Percentiles rank a stretch among this genome's conserved stretches.
Conservation (phyloP, 495 filamentous ascomycete genomes). For the Neurospora sp. region DNA sequence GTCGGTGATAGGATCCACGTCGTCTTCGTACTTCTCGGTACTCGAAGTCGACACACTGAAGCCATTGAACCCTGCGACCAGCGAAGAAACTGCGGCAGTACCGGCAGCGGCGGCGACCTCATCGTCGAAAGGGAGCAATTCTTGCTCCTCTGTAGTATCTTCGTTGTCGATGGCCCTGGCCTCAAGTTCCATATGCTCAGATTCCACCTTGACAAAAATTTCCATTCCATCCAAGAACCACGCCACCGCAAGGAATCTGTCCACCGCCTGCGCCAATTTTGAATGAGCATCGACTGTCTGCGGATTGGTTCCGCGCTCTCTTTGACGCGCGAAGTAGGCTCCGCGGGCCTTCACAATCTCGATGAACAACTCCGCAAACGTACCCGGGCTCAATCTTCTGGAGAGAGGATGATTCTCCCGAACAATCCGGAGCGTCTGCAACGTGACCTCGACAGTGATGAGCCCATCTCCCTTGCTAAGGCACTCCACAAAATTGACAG, state of each 20-base stretch:
- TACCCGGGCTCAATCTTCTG: neutral
- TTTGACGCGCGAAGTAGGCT: neutral
- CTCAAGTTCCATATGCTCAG: neutral
- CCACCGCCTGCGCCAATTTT: neutral
- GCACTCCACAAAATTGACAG: neutral
- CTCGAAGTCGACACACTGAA: neutral
- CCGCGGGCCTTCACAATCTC: neutral
- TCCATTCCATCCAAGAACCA: neutral
- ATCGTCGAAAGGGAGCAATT: neutral
- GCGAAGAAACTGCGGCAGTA: neutral
- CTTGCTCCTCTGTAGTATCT: no score
- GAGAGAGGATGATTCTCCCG: neutral
- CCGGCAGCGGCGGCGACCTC: no score
- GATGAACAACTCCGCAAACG: neutral
- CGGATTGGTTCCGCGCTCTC: no score
- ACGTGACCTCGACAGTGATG: neutral
- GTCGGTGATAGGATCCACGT: neutral
- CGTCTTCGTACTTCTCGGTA: neutral
- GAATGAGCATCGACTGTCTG: no score
- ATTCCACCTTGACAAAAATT: neutral
- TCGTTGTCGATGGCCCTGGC: no score
- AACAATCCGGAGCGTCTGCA: neutral
- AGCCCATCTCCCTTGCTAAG: neutral
- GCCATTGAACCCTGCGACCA: neutral
- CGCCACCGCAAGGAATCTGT: neutral